These are phyloP conservation scores for Dispira parvispora DNA, from an alignment of 192 early-diverging fungal species.

Conservation along the genomic window DNA sequence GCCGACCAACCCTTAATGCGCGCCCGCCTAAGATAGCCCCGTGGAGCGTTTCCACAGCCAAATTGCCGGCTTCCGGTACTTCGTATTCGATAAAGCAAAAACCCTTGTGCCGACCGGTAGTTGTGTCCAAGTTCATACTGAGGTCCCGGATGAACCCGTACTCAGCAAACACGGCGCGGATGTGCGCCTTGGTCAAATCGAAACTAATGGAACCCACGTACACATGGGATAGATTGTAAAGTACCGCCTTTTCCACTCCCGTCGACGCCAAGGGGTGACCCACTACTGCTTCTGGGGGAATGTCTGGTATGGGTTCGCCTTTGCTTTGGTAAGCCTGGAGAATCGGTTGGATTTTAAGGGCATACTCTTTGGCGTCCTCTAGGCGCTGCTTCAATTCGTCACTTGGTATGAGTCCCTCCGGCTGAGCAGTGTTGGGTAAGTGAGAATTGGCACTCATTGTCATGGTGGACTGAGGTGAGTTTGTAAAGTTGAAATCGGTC, in stretches of 20 bases:
- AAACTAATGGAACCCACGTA: slow-evolving; percentile 81
- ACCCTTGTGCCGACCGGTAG: slow-evolving; percentile 57
- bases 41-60: slow-evolving; percentile 68
- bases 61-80: slow-evolving; percentile 61
- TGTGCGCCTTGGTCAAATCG: slow-evolving; percentile 64
- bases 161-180: slow-evolving; percentile 56
- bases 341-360: too few relatives aligned
- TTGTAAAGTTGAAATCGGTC: too few relatives aligned
- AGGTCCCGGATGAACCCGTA: slow-evolving; percentile 62
- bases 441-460: too few relatives aligned
- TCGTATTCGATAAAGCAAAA: slow-evolving; percentile 87
- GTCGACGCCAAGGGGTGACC: background rate
- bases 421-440: too few relatives aligned
- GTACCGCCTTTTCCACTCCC: background rate
- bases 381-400: too few relatives aligned
- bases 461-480: too few relatives aligned
- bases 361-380: too few relatives aligned
- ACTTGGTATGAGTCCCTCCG: too few relatives aligned
- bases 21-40: slow-evolving; percentile 69
- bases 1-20: slow-evolving; percentile 62
- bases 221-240: slow-evolving; percentile 13
- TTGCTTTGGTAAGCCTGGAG: background rate
- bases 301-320: background rate
- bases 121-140: slow-evolving; percentile 64
- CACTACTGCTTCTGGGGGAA: background rate